Base-by-base conservation (phyloP, 2,329 filamentous ascomycete species). In the Sporothrix protearum region DNA sequence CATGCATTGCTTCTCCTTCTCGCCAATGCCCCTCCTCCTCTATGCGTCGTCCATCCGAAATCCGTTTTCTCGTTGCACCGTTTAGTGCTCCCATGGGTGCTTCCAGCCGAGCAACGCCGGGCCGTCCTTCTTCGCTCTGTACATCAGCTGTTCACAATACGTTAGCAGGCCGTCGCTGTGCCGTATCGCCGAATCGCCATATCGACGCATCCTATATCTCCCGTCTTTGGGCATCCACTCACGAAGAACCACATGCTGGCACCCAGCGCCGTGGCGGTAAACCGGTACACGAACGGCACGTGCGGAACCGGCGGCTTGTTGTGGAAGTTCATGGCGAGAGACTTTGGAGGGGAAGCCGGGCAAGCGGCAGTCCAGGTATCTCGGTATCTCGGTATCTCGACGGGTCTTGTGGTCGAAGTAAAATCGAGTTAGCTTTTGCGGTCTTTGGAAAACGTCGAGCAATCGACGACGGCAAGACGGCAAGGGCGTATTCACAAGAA, bases 201-300 rank as follows among this genome's bases (percentile, higher is more conserved):
- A n/a, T n/a, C n/a, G n/a, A n/a, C n/a, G n/a, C 10, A 9, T 55
- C 57, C 22, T 25, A 8, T 3, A 28, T 39, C 16, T 39, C 3
- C 12, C 10, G 30, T 71, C 30, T 61, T 19, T 19, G 42, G 72
- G 64, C 73, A 36, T 22, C 28, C 28, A 57, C 74, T 73, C 88
- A 98, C 94, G 82, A 96, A 99, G 84, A 99, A 98, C 96, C 96
- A 99, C 96, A 98, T 99, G 83, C 92, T 92, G 71, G 96, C 96
- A 76, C 94, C 92, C 74, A 99, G 86, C 74, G 91, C 92, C 59
- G 93, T 97, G 63, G 92, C 95, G 72, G 90, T 88, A 81, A 95
- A 91, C 80, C 93, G 89, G 85, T 98, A 97, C 76, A 97, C 79
- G 68, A 81, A 81, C 51, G 83, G 83, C 74, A 86, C 85, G 76